These are phyloP conservation scores for Guadua angustifolia DNA, from an alignment of 176 grass and related monocot genomes.

Conservation along the genomic window DNA sequence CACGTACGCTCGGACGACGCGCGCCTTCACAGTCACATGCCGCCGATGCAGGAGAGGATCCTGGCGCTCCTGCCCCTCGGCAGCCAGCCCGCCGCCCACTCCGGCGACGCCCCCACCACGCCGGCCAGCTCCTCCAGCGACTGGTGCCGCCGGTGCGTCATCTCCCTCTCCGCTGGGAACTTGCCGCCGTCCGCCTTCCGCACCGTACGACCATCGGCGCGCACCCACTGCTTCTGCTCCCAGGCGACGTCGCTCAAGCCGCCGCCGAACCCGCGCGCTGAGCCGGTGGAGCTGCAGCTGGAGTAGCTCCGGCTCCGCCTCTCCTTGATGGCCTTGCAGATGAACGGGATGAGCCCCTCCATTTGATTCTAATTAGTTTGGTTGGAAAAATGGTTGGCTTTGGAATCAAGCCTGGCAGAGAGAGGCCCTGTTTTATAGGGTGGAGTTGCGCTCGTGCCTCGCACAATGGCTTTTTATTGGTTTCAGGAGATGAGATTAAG, in stretches of 20 bases:
- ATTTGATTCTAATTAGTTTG: slow-evolving; percentile 38
- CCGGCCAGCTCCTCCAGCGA: slow-evolving; percentile 67
- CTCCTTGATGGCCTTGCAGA: slow-evolving; percentile 80
- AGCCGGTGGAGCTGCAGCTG: slow-evolving; percentile 54
- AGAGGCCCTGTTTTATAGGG: slow-evolving; percentile 2
- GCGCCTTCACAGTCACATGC: slow-evolving; percentile 40
- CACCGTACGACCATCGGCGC: not conserved
- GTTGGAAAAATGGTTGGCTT: not conserved
- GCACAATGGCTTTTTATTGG: not conserved
- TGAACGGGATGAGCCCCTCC: slow-evolving; percentile 90
- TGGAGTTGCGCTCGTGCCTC: not conserved
- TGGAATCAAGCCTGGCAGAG: slow-evolving; percentile 17
- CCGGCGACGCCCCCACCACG: slow-evolving; percentile 47
- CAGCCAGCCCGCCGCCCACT: slow-evolving; percentile 28
- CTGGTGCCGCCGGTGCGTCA: slow-evolving; percentile 55
- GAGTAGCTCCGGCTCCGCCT: slow-evolving; percentile 60
- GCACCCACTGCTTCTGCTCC: slow-evolving; percentile 23
- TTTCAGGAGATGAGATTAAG: not conserved
- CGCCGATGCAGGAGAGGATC: slow-evolving; percentile 65
- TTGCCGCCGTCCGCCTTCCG: not conserved
- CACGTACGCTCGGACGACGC: not conserved
- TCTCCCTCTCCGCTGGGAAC: slow-evolving; percentile 22
- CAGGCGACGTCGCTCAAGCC: slow-evolving; percentile 21
- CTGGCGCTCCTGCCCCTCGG: slow-evolving; percentile 47
- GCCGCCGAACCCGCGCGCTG: slow-evolving; percentile 25